phyloP scores from a whole-genome alignment of 2,329 filamentous ascomycete genomes.

The Ophiostoma piceae region DNA sequence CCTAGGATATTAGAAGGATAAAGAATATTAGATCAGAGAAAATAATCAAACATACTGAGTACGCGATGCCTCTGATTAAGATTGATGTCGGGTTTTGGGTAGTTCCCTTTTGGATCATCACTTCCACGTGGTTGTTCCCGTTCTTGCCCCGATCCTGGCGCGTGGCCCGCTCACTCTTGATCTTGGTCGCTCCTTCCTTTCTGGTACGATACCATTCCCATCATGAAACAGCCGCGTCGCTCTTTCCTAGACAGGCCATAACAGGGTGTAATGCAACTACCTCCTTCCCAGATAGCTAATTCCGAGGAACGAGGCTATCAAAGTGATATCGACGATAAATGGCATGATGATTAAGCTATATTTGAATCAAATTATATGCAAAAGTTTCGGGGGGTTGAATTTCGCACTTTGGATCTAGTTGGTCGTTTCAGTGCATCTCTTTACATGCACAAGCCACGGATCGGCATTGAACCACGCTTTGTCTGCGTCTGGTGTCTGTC shows the following conservation, averaged over 20 bases:
- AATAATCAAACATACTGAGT: too few species aligned
- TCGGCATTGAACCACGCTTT: neutral
- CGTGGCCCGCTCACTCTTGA: neutral
- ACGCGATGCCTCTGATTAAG: too few species aligned
- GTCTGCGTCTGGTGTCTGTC: neutral
- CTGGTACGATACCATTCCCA: neutral
- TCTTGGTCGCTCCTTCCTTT: conserved; percentile 7
- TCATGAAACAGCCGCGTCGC: conserved; percentile 1
- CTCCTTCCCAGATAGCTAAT: conserved; percentile 8
- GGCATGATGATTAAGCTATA: neutral
- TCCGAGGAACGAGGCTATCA: neutral
- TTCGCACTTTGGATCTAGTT: neutral
- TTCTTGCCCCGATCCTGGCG: neutral
- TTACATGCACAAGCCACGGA: neutral
- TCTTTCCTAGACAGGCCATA: conserved; percentile 4
- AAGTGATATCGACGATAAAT: neutral
- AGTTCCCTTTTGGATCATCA: too few species aligned
- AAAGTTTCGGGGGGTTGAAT: neutral
- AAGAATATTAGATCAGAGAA: too few species aligned
- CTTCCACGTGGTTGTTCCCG: neutral
- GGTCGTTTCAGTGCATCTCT: neutral
- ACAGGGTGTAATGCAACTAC: neutral
- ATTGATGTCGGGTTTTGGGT: too few species aligned
- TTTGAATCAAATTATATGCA: neutral
- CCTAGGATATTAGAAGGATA: neutral